Percentiles rank a stretch among this genome's conserved stretches.
Evolutionary conservation across 441 rosid genomes (phyloP).

Genomic region (Populus tomentosa): DNA sequence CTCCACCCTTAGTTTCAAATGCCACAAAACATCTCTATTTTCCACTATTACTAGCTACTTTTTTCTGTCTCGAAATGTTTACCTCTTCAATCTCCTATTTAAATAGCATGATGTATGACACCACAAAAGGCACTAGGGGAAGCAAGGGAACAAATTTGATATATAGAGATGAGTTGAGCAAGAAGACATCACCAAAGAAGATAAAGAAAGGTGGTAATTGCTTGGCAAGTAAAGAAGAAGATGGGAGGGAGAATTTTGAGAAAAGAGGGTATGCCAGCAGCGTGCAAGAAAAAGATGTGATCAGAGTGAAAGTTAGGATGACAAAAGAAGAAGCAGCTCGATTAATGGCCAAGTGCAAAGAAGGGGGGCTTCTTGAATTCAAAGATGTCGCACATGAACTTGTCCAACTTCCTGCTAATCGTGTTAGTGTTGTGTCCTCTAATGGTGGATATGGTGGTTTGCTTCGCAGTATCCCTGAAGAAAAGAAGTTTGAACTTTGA

Average conservation of each 20-base stretch:
- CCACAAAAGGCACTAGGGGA: not conserved
- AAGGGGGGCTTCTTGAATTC: constrained; percentile 38
- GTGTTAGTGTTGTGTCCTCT: not conserved
- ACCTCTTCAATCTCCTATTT: constrained; percentile 5
- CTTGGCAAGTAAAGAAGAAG: not conserved
- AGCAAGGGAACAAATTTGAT: not conserved
- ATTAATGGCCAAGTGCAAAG: constrained; percentile 32
- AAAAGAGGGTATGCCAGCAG: not conserved
- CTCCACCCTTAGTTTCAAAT: not conserved
- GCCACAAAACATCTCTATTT: not conserved
- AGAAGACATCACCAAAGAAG: constrained; percentile 11
- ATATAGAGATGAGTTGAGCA: constrained; percentile 21
- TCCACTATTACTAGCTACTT: too few relatives aligned
- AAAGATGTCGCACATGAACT: constrained; percentile 34
- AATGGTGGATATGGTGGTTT: too few relatives aligned
- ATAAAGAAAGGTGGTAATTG: not conserved
- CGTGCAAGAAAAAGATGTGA: not conserved
- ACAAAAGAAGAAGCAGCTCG: constrained; percentile 37
- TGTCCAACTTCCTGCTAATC: not conserved
- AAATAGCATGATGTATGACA: not conserved
- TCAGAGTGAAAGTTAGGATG: constrained; percentile 20
- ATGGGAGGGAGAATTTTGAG: not conserved
- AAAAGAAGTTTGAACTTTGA: not conserved
- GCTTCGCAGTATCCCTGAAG: constrained; percentile 23
- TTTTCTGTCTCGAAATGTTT: constrained; percentile 2